Evolutionary conservation across 352 stramenopile species (phyloP).

Genomic region (Bremia lactucae): DNA sequence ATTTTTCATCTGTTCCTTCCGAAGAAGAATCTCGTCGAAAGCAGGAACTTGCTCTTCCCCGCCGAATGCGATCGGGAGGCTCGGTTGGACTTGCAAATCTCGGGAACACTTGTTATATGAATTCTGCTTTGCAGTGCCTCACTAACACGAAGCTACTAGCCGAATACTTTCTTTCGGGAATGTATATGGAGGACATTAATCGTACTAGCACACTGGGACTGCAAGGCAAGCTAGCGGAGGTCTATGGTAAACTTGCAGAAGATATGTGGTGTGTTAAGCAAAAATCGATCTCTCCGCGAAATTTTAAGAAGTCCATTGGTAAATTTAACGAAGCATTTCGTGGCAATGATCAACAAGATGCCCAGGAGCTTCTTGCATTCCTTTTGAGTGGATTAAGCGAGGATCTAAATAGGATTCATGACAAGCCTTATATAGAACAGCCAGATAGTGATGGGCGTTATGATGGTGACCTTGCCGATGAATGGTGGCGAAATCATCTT

Average conservation of each 20-base stretch:
- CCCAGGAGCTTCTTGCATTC: slow-evolving; percentile 94
- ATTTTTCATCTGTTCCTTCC: slow-evolving; percentile 26
- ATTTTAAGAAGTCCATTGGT: slow-evolving; percentile 92
- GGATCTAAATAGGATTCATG: slow-evolving; percentile 95
- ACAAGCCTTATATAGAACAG: slow-evolving; percentile 97
- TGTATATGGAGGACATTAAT: slow-evolving; percentile 92
- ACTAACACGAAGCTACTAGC: slow-evolving; percentile 92
- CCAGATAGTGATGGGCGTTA: slow-evolving; percentile 94
- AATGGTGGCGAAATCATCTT: slow-evolving; percentile 99
- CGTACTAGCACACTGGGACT: slow-evolving; percentile 93
- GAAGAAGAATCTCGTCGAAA: slow-evolving; percentile 48
- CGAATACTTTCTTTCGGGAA: slow-evolving; percentile 93
- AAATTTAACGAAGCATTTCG: slow-evolving; percentile 94
- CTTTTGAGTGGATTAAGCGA: slow-evolving; percentile 96
- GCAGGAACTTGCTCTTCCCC: slow-evolving; percentile 48
- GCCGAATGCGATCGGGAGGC: slow-evolving; percentile 64
- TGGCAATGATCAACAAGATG: slow-evolving; percentile 97
- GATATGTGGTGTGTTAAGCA: slow-evolving; percentile 94
- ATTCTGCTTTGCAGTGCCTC: slow-evolving; percentile 90
- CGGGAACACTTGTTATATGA: slow-evolving; percentile 95
- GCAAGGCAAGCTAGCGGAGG: slow-evolving; percentile 89
- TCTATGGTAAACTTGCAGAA: slow-evolving; percentile 93
- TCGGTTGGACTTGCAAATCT: slow-evolving; percentile 84
- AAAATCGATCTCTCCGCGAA: slow-evolving; percentile 83
- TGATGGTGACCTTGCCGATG: slow-evolving; percentile 95